Evolutionary conservation across 2,329 filamentous ascomycete species (phyloP).

Genomic region (Microsporum ferrugineum): DNA sequence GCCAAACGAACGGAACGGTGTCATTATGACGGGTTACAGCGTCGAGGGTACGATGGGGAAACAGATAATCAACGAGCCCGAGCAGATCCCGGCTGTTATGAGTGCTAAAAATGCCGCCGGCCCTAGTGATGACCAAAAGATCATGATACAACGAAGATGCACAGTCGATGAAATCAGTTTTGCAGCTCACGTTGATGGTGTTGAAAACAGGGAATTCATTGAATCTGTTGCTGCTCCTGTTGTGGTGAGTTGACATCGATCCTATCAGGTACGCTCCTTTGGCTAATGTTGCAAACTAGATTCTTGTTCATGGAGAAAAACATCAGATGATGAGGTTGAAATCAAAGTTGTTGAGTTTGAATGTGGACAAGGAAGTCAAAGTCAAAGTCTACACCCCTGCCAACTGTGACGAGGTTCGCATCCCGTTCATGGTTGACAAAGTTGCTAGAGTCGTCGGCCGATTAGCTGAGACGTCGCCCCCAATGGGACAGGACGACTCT

Average conservation of each 20-base stretch:
- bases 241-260: constrained; percentile 51
- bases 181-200: constrained; percentile 90
- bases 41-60: constrained; percentile 98
- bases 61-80: constrained; percentile 86
- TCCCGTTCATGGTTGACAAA: constrained; percentile 93
- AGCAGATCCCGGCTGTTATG: constrained; percentile 91
- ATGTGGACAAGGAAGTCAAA: constrained; percentile 65
- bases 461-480: constrained; percentile 68
- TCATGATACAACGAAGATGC: constrained; percentile 84
- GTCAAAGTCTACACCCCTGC: constrained; percentile 87
- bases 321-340: constrained; percentile 97
- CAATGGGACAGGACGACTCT: constrained; percentile 38
- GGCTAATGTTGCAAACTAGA: constrained; percentile 41
- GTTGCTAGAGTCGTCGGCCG: constrained; percentile 92
- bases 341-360: constrained; percentile 86
- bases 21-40: constrained; percentile 96
- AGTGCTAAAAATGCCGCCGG: constrained; percentile 50
- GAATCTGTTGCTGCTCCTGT: constrained; percentile 86
- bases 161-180: constrained; percentile 92
- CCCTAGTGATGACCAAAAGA: constrained; percentile 62
- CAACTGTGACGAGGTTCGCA: constrained; percentile 89
- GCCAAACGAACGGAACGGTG: constrained; percentile 91
- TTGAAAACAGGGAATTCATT: constrained; percentile 93
- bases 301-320: constrained; percentile 91
- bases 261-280: not conserved